phyloP scores from a whole-genome alignment of 768 basidiomycete species.

The Rhizopogon vinicolor region DNA sequence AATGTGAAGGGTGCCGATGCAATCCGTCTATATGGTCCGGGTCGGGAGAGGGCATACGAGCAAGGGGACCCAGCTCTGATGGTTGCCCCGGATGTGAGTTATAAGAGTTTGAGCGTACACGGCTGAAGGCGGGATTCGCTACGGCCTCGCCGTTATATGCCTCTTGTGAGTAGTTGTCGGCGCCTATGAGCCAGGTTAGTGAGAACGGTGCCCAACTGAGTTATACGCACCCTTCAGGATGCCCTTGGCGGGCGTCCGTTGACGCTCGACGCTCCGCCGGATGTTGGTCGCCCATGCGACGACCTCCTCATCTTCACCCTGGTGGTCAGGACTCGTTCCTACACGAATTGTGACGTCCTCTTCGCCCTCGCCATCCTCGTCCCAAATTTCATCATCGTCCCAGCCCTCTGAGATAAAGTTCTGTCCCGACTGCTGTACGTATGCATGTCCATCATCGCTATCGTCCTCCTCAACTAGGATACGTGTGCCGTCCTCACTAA shows the following conservation, averaged over 20 bases:
- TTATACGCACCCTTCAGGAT: conserved; percentile 68
- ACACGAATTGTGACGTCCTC: conserved; percentile 73
- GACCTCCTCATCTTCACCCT: conserved; percentile 50
- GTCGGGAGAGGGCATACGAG: conserved; percentile 78
- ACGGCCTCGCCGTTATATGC: conserved; percentile 39
- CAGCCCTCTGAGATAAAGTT: conserved; percentile 57
- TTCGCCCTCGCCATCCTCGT: conserved; percentile 58
- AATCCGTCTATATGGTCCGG: conserved; percentile 87
- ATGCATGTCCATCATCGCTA: conserved; percentile 44
- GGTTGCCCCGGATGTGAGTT: conserved; percentile 42
- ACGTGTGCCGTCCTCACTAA: conserved; percentile 63
- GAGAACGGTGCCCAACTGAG: background rate
- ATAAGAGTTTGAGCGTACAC: conserved; percentile 83
- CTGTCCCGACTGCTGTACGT: conserved; percentile 26
- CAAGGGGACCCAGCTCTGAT: conserved; percentile 67
- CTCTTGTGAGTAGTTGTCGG: conserved; percentile 65
- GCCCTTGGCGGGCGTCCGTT: conserved; percentile 65
- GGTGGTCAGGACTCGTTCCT: conserved; percentile 21
- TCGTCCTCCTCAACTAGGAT: conserved; percentile 65
- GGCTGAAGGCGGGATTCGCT: conserved; percentile 37
- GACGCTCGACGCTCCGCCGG: conserved; percentile 67
- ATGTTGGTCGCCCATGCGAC: conserved; percentile 78
- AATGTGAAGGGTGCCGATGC: conserved; percentile 60
- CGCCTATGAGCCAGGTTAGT: conserved; percentile 40
- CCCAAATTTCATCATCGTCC: conserved; percentile 81